A percentile compares a stretch with the other conserved stretches of the same genome.
These are phyloP conservation scores for Trametes gibbosa DNA, from an alignment of 768 basidiomycete species.

Conservation along the genomic window DNA sequence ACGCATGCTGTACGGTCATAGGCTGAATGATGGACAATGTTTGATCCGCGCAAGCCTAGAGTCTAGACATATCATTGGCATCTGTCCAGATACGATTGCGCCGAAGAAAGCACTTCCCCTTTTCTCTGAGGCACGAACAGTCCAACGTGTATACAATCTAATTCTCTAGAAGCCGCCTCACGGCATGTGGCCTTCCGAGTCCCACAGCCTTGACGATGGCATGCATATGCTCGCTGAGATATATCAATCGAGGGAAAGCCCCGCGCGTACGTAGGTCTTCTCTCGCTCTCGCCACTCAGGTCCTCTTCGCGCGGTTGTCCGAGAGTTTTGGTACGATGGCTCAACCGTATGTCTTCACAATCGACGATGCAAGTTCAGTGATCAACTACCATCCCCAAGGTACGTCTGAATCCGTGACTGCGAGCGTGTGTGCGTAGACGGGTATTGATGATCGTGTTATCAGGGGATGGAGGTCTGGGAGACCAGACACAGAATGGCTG, in stretches of 20 bases:
- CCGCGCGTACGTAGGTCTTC: not conserved
- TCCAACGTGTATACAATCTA: too few species aligned
- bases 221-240: too few species aligned
- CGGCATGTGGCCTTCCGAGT: too few species aligned
- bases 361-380: constrained; percentile 25
- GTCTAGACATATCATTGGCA: too few species aligned
- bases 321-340: not conserved
- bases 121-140: too few species aligned
- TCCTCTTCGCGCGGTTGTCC: not conserved
- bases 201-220: too few species aligned
- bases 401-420: constrained; percentile 10
- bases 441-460: not conserved
- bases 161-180: too few species aligned
- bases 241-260: not conserved
- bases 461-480: constrained; percentile 19
- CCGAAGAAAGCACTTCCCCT: too few species aligned
- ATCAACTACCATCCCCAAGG: constrained; percentile 22
- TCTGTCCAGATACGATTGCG: too few species aligned
- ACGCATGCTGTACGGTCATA: not conserved
- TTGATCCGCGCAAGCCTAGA: too few species aligned
- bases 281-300: not conserved
- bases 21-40: not conserved
- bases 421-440: not conserved
- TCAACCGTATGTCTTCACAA: constrained; percentile 19
- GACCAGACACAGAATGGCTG: constrained; percentile 17